Conservation (phyloP, 306 rosid genomes). For the Fagus sylvatica region DNA sequence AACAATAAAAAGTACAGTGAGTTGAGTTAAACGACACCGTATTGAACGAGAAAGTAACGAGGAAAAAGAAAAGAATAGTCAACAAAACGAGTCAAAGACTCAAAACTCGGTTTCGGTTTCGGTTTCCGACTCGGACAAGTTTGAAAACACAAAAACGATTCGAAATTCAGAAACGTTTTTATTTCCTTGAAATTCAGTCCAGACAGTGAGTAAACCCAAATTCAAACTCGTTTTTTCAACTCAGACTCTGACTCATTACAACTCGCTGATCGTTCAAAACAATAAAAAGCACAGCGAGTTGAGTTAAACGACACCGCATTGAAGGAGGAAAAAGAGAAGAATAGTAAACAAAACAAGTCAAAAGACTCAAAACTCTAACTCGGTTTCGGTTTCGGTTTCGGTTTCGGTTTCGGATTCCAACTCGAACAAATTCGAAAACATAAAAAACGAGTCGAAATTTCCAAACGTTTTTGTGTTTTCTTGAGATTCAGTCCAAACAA, state of each 20-base stretch:
- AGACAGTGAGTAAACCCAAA: no score
- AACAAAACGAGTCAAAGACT: conserved; percentile 5
- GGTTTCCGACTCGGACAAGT: neutral
- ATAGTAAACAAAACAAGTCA: conserved; percentile 2
- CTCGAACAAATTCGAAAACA: neutral
- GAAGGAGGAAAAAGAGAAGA: neutral
- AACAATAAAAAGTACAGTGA: neutral
- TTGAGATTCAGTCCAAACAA: neutral
- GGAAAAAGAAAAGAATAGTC: neutral
- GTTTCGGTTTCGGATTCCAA: neutral
- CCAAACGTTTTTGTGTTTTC: neutral
- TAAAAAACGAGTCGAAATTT: neutral
- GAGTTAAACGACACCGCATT: neutral
- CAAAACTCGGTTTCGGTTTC: neutral
- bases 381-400: neutral
- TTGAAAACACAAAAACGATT: neutral
- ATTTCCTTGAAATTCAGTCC: neutral
- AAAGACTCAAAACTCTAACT: neutral
- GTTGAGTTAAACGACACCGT: neutral
- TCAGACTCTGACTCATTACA: neutral
- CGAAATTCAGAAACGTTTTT: neutral
- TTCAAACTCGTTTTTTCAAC: no score
- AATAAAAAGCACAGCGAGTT: neutral
- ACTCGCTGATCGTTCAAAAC: neutral
- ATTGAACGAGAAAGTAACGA: neutral